Base-by-base conservation (phyloP, 2,329 filamentous ascomycete genomes). In the Atkinsonella texensis region DNA sequence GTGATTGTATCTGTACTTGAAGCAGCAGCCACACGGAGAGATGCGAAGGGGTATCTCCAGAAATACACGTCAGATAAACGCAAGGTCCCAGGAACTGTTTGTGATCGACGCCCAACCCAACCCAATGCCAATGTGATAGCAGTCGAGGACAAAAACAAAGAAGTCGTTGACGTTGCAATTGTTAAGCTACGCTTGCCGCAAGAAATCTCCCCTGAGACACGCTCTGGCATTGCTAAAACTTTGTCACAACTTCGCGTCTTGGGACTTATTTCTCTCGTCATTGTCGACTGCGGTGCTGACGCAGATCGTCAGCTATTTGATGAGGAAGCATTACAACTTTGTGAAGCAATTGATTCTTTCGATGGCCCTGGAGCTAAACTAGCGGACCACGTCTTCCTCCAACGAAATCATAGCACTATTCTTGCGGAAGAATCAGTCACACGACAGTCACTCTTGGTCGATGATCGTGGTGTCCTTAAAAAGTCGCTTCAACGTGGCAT, bases 1-100 rank as follows among this genome's bases (percentile, higher is more conserved):
- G 85, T 95, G 61, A 84, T 95, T 60, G 76, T 94, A 33, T 90
- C 89, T 15, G 80, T 97, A 3, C 74, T 98, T 33, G 88, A 87
- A 61, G 89, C 90, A 17, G 89, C 89, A 11, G 87, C 90, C 6
- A 96, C 91, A 0, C 95, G 90, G 68, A 83, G 93, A 60, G 93
- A 98, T 70, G 89, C 90, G 46, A 90, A 87, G 67, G 83, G 87
- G 39, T 98, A 96, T 63, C 76, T 98, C 15, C 85, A 93, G 59
- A 90, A 89, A 55, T 95, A 96, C 65, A 83, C 59, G 56, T 61
- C 58, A 59, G 65, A 65, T 47, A 58, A 60, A 33, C 41, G 38
- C 15, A 44, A 65, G n/a, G 13, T 11, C 38, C 9, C 31, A 15
- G 47, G 41, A 23, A 11, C 20, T 33, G 15, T 31, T 13, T 10